phyloP scores from a whole-genome alignment of 2,329 filamentous ascomycete species.

The Cladosporium austrohemisphaericum region DNA sequence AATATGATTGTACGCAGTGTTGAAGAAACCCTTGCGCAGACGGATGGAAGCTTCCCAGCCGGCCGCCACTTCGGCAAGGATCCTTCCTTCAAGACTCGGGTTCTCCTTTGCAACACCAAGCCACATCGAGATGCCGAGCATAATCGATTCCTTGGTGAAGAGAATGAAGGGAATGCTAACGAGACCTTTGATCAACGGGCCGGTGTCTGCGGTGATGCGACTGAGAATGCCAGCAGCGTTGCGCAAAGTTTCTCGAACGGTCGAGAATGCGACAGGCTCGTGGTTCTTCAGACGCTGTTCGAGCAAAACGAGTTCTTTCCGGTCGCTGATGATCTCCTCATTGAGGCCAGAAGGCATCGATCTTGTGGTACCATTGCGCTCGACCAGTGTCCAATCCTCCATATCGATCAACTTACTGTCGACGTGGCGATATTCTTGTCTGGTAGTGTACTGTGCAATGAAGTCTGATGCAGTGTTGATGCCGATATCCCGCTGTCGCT shows the following conservation, averaged over 20 bases:
- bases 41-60: constrained; percentile 86
- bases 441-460: constrained; percentile 92
- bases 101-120: constrained; percentile 96
- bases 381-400: constrained; percentile 31
- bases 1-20: constrained; percentile 63
- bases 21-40: constrained; percentile 77
- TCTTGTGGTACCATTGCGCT: constrained; percentile 24
- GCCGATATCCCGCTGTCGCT: constrained; percentile 65
- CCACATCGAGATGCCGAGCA: constrained; percentile 93
- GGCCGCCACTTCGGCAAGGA: constrained; percentile 81
- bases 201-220: constrained; percentile 69
- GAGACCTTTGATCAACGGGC: constrained; percentile 72
- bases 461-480: constrained; percentile 96
- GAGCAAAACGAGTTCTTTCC: constrained; percentile 64
- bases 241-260: constrained; percentile 77
- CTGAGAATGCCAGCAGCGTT: constrained; percentile 84
- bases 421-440: constrained; percentile 89
- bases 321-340: constrained; percentile 31
- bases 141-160: constrained; percentile 93
- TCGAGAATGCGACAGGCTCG: constrained; percentile 65
- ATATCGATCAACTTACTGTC: constrained; percentile 50
- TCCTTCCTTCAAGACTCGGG: constrained; percentile 76
- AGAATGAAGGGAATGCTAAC: constrained; percentile 89
- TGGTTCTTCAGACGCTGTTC: constrained; percentile 67
- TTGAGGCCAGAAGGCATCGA: neutral